A percentile compares a stretch with the other conserved stretches of the same genome.
Evolutionary conservation across 768 basidiomycete genomes (phyloP).

Genomic region (Mycena pura): DNA sequence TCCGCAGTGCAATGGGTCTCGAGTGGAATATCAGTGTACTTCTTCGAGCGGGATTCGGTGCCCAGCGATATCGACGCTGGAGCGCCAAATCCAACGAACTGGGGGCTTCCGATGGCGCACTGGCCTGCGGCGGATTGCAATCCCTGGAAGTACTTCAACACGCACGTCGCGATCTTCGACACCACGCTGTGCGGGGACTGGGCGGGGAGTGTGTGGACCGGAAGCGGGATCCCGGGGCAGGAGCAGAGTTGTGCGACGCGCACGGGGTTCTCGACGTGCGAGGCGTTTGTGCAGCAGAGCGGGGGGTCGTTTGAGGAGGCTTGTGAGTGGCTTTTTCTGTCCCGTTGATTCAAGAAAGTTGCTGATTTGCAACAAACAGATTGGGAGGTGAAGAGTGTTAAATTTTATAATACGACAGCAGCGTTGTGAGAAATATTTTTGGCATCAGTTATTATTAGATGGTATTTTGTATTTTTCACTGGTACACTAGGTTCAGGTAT

Average conservation of each 20-base stretch:
- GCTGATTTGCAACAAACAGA: slow-evolving; percentile 51
- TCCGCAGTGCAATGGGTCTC: slow-evolving; percentile 75
- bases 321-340: slow-evolving; percentile 62
- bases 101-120: slow-evolving; percentile 80
- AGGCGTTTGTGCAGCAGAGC: slow-evolving; percentile 74
- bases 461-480: no score
- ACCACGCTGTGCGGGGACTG: slow-evolving; percentile 91
- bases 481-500: no score
- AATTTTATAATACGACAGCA: slow-evolving; percentile 55
- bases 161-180: slow-evolving; percentile 83
- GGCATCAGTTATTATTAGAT: no score
- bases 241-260: slow-evolving; percentile 82
- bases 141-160: slow-evolving; percentile 79
- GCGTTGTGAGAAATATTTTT: no score
- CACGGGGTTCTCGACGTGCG: slow-evolving; percentile 85
- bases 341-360: slow-evolving; percentile 9
- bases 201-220: slow-evolving; percentile 83
- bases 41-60: slow-evolving; percentile 77
- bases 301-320: slow-evolving; percentile 78
- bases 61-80: slow-evolving; percentile 80
- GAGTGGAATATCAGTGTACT: slow-evolving; percentile 79
- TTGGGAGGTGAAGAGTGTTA: slow-evolving; percentile 82
- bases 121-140: slow-evolving; percentile 81
- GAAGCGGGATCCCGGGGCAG: slow-evolving; percentile 81
- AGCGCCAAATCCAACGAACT: slow-evolving; percentile 74